phyloP scores from a whole-genome alignment of 257 asterid genomes.

The Nicotiana benthamiana region DNA sequence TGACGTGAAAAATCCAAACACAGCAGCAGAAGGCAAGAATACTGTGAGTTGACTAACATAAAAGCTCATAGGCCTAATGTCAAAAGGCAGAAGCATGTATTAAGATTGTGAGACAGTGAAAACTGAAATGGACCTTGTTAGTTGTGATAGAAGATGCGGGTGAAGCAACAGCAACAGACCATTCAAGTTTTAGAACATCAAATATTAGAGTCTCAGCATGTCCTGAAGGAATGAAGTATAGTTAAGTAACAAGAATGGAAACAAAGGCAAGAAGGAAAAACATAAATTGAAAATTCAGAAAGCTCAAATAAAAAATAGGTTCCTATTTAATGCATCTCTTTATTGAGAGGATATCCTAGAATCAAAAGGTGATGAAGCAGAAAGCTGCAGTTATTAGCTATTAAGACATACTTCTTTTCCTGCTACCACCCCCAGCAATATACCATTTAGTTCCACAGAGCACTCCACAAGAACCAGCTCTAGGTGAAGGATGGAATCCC shows the following conservation, averaged over 20 bases:
- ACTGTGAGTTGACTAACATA: neutral
- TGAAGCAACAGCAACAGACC: conserved; percentile 80
- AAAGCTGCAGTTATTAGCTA: neutral
- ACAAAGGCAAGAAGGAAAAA: neutral
- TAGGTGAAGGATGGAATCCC: conserved; percentile 94
- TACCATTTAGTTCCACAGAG: conserved; percentile 94
- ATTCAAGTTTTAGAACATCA: conserved; percentile 82
- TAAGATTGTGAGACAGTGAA: neutral
- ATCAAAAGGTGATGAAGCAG: neutral
- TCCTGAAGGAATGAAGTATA: conserved; percentile 37
- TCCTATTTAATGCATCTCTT: neutral
- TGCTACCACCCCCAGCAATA: conserved; percentile 96
- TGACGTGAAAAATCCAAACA: neutral
- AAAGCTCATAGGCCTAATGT: neutral
- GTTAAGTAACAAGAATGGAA: neutral
- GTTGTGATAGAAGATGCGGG: conserved; percentile 75
- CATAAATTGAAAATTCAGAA: neutral
- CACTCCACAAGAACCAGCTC: conserved; percentile 98
- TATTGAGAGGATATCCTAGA: neutral
- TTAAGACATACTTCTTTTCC: conserved; percentile 60
- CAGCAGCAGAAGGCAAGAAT: neutral
- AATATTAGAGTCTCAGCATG: conserved; percentile 76
- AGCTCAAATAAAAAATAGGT: neutral
- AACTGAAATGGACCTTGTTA: conserved; percentile 54
- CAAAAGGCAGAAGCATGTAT: neutral